Evolutionary conservation across 805 yeast species (phyloP), one percentile per base, ranked within the genome.

Genomic region (Wickerhamomyces bovis): DNA sequence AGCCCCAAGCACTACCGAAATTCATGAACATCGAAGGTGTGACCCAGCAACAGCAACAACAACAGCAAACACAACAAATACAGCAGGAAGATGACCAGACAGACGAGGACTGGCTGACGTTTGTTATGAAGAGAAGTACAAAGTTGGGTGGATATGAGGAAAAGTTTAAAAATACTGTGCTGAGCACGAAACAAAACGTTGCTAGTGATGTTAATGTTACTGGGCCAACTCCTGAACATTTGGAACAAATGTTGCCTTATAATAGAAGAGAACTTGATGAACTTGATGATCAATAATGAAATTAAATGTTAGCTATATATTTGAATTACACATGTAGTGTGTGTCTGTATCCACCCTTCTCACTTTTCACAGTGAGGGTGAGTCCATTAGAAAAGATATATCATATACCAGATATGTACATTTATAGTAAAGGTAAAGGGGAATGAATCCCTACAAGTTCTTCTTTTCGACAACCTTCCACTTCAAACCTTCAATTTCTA

Each of bases 61-160:
- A 56, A 28, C 47, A 40, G 38, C 49, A 41, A 23, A 8, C 16
- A 26, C 33, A 23, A 31, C 30, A 20, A 16, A n/a, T n/a, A 7
- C 23, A 30, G 10, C 12, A 40, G 15, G 21, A 36, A 10, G 49
- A 43, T 3, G 52, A 46, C 11, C 46, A 49, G 20, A 39, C 30
- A 39, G 65, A 53, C 28, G 72, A 69, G 43, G 69, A 69, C 44
- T 69, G 73, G 72, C 51, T 69, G 28, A 56, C 56, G 20, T 58
- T 60, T 26, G 44, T 62, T 20, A 53, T 66, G 47, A 58, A 62
- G 23, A 60, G 57, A 43, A 67, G 66, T 42, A 55, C 51, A 0
- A 57, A 54, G 38, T 36, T 53, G 16, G 52, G 53, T 0, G 53
- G 43, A 8, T 38, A 49, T 21, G 56, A 48, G 8, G 54, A 53